Evolutionary conservation across 768 basidiomycete genomes (phyloP), one percentile per base, ranked within the genome.

Genomic region (Rhodotorula toruloides): DNA sequence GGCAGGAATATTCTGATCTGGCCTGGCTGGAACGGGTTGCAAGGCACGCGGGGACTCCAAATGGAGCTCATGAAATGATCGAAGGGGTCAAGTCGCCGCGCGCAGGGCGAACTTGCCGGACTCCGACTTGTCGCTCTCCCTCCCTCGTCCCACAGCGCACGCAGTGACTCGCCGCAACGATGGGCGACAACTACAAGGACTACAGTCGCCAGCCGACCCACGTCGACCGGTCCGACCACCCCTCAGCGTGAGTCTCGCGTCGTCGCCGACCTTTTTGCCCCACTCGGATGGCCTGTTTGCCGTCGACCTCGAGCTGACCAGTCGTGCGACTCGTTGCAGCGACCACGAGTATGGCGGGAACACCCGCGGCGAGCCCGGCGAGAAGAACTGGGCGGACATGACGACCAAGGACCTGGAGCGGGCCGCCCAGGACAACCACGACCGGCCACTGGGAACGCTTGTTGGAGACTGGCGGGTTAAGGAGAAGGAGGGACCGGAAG

Each of bases 351-450:
- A 48, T 17, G 62, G 62, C 17, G 62, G 62, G 14, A 63, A 63
- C 40, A 63, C 62, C 0, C 62, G 62, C 22, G 62, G 62, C 36
- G 52, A 57, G 47, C 39, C 37, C 11, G 62, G 49, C 1, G 62
- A 63, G 58, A 63, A 63, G 57, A 62, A 62, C 36, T 67, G 46
- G 32, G 57, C 39, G 6, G 61, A 67, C 25, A 34, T 58, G 52
- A 10, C 44, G 19, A 42, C 48, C 27, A n/a, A 8, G 4, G 66
- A 63, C 22, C 53, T 67, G 25, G 52, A 67, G 53, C 34, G n/a
- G 2, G 66, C 56, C 3, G 61, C 61, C 21, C 19, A 29, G 27
- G 66, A 62, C 44, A 58, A 67, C 31, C 57, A 67, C 29, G 56
- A 63, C 25, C 50, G 48, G 13, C 66, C 66, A 27, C 31, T 67